These are phyloP conservation scores for Phytophthora fragariae DNA, from an alignment of 352 stramenopile species.

Conservation along the genomic window DNA sequence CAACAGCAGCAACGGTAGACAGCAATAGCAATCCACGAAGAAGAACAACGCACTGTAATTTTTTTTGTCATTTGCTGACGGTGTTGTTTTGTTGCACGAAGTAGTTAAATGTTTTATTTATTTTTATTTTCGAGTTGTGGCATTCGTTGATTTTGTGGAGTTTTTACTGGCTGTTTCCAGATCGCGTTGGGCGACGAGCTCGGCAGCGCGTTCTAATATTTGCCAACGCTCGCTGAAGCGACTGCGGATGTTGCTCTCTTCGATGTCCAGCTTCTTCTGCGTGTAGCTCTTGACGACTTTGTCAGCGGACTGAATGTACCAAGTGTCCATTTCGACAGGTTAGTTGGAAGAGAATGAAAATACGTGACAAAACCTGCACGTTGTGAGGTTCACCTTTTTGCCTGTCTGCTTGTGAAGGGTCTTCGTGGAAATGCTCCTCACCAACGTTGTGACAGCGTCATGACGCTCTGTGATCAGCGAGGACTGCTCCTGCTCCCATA, in stretches of 20 bases:
- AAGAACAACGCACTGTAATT: constrained; percentile 1
- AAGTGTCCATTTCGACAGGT: background rate
- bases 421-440: constrained; percentile 47
- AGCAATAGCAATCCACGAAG: background rate
- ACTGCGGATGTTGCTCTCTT: constrained; percentile 39
- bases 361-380: background rate
- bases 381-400: constrained; percentile 34
- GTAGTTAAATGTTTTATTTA: background rate
- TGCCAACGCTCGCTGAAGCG: constrained; percentile 51
- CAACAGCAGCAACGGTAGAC: constrained; percentile 13
- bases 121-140: constrained; percentile 3
- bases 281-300: constrained; percentile 40
- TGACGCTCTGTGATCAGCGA: constrained; percentile 36
- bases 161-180: constrained; percentile 8
- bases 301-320: constrained; percentile 25
- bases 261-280: constrained; percentile 57
- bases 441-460: constrained; percentile 36
- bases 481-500: constrained; percentile 48
- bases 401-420: constrained; percentile 47
- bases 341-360: background rate
- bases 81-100: background rate
- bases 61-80: background rate
- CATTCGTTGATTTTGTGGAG: background rate
- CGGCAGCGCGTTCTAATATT: constrained; percentile 32
- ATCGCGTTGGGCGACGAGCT: constrained; percentile 23